phyloP scores from a whole-genome alignment of 78 protist species.

The Protostelium mycophagum region DNA sequence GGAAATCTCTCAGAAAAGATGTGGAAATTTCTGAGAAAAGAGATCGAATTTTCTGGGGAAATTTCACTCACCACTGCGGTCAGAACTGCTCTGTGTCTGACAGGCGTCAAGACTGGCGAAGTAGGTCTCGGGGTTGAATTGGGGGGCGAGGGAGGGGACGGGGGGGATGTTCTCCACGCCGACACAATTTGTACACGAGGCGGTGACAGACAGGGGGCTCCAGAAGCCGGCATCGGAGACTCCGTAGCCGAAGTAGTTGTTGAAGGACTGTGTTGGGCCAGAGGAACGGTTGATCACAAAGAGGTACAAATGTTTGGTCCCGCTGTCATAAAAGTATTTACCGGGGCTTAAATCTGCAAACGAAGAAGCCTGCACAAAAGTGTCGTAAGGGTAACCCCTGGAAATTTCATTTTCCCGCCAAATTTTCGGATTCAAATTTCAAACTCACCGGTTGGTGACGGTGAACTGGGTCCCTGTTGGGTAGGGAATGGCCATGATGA shows the following conservation, averaged over 20 bases:
- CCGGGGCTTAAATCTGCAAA: background rate
- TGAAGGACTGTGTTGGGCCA: background rate
- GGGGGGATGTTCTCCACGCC: background rate
- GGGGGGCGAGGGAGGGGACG: background rate
- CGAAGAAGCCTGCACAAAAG: background rate
- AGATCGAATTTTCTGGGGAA: no score
- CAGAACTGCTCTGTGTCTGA: background rate
- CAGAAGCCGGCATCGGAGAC: background rate
- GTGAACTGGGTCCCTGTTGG: background rate
- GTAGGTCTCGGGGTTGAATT: background rate
- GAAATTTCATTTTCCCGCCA: background rate
- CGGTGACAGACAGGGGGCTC: background rate
- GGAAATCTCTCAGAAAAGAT: no score
- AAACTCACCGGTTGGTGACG: background rate
- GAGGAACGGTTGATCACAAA: background rate
- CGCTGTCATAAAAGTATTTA: background rate
- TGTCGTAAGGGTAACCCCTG: background rate
- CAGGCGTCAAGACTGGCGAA: background rate
- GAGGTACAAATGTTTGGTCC: background rate
- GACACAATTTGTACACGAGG: background rate
- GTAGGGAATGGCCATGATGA: background rate
- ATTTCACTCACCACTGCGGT: background rate
- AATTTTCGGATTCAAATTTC: background rate
- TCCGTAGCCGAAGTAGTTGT: background rate
- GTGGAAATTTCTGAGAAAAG: no score